Evolutionary conservation across 2,329 filamentous ascomycete species (phyloP).

Genomic region (Xenosphaeropsis pyriputrescens): DNA sequence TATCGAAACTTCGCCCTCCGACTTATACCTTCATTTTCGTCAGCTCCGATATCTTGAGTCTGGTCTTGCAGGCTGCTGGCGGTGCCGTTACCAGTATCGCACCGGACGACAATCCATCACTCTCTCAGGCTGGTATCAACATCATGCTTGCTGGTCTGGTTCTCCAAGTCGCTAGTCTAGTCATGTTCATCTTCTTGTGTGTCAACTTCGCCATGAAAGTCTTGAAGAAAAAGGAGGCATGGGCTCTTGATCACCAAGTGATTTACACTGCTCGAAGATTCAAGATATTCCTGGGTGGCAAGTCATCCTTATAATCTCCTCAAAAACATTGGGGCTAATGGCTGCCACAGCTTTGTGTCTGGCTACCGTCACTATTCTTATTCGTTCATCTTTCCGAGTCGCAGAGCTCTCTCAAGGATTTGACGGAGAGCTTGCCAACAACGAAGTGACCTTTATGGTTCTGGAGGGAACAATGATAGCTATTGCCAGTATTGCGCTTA

Average conservation of each 20-base stretch:
- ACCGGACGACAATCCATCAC: conserved; percentile 4
- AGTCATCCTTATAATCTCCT: background rate
- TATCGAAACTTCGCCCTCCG: conserved; percentile 26
- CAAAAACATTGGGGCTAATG: background rate
- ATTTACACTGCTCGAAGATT: background rate
- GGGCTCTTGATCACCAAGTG: background rate
- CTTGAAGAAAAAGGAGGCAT: background rate
- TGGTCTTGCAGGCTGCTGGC: conserved; percentile 41
- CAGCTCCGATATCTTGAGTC: conserved; percentile 38
- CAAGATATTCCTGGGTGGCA: conserved; percentile 1
- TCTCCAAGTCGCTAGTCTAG: conserved; percentile 36
- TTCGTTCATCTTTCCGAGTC: conserved; percentile 39
- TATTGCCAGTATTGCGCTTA: conserved; percentile 13
- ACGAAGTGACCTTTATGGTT: conserved; percentile 27
- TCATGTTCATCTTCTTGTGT: conserved; percentile 14
- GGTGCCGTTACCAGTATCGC: conserved; percentile 37
- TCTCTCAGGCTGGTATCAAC: conserved; percentile 29
- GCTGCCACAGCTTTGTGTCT: conserved; percentile 20
- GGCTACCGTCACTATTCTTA: conserved; percentile 37
- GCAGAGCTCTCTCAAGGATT: conserved; percentile 40
- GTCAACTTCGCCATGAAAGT: conserved; percentile 4
- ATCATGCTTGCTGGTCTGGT: conserved; percentile 43
- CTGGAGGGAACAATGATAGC: conserved; percentile 24
- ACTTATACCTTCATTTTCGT: conserved; percentile 45
- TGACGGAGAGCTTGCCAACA: conserved; percentile 29